Evolutionary conservation across 1,284 basidiomycete species (phyloP).

Genomic region (Chalciporus sp.): DNA sequence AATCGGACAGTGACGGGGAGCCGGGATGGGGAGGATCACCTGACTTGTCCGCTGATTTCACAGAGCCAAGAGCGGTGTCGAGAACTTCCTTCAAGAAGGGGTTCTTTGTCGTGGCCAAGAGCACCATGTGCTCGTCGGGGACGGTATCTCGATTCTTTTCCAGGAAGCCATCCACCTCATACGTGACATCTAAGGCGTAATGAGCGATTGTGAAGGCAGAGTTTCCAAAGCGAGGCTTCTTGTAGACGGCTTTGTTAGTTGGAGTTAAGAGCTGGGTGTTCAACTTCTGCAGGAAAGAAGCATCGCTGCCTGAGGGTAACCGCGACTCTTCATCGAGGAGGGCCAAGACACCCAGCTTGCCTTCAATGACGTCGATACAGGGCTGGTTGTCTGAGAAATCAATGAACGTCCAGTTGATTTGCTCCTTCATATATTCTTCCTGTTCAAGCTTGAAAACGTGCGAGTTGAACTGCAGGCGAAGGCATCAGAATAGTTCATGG

Average conservation of each 20-base stretch:
- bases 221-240: slow-evolving; percentile 97
- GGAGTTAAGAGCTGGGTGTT: slow-evolving; percentile 86
- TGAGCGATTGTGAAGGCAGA: slow-evolving; percentile 98
- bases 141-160: slow-evolving; percentile 99
- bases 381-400: slow-evolving; percentile 99
- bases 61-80: slow-evolving; percentile 82
- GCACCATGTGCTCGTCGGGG: slow-evolving; percentile 93
- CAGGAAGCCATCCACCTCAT: slow-evolving; percentile 97
- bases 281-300: slow-evolving; percentile 93
- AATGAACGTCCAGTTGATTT: slow-evolving; percentile 99
- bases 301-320: slow-evolving; percentile 90
- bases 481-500: slow-evolving; percentile 20
- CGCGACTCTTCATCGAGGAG: slow-evolving; percentile 98
- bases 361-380: slow-evolving; percentile 98
- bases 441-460: slow-evolving; percentile 99
- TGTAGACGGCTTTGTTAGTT: slow-evolving; percentile 89
- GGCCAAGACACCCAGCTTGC: slow-evolving; percentile 93
- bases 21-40: slow-evolving; percentile 54
- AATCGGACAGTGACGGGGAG: slow-evolving; percentile 74
- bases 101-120: slow-evolving; percentile 87
- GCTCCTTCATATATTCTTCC: slow-evolving; percentile 97
- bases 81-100: slow-evolving; percentile 94
- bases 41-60: slow-evolving; percentile 56
- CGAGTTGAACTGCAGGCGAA: slow-evolving; percentile 78
- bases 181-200: slow-evolving; percentile 97